Evolutionary conservation across 495 filamentous ascomycete genomes (phyloP).

Genomic region (Lichenothelia convexa): DNA sequence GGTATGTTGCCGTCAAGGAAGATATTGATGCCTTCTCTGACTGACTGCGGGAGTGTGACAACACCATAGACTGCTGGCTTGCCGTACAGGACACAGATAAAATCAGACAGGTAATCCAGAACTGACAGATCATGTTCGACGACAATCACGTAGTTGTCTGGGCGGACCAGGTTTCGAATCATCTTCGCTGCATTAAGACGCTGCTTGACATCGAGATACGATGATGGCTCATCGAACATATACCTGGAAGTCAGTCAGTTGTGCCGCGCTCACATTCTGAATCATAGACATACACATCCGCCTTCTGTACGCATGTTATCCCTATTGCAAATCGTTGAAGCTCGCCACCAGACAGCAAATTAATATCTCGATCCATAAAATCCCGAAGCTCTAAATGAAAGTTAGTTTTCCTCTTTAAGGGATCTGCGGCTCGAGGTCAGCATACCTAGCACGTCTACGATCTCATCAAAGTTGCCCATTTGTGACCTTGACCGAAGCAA

Average conservation of each 20-base stretch:
- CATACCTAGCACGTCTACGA: constrained; percentile 62
- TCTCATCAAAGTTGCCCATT: constrained; percentile 67
- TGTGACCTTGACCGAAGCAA: constrained; percentile 57
- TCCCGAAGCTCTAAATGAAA: constrained; percentile 71
- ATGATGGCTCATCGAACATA: constrained; percentile 99
- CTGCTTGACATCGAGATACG: constrained; percentile 96
- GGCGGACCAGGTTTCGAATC: constrained; percentile 71
- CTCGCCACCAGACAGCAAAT: constrained; percentile 84
- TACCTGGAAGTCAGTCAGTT: constrained; percentile 36
- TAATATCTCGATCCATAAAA: constrained; percentile 74
- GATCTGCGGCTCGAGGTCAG: not conserved
- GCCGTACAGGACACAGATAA: constrained; percentile 92
- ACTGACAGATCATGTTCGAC: constrained; percentile 98
- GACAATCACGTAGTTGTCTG: constrained; percentile 91
- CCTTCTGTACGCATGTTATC: constrained; percentile 85
- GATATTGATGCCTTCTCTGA: constrained; percentile 98
- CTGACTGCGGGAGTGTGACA: constrained; percentile 87
- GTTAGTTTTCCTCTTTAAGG: no score
- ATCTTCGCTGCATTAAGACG: constrained; percentile 80
- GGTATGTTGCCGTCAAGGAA: constrained; percentile 96
- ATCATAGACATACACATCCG: constrained; percentile 56
- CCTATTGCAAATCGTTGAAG: constrained; percentile 95
- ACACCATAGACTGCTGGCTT: constrained; percentile 93
- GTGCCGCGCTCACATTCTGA: not conserved
- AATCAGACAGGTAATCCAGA: constrained; percentile 94